A percentile compares a stretch with the other conserved stretches of the same genome.
Conservation (phyloP, 148 eudicot genomes). For the Fagopyrum esculentum region DNA sequence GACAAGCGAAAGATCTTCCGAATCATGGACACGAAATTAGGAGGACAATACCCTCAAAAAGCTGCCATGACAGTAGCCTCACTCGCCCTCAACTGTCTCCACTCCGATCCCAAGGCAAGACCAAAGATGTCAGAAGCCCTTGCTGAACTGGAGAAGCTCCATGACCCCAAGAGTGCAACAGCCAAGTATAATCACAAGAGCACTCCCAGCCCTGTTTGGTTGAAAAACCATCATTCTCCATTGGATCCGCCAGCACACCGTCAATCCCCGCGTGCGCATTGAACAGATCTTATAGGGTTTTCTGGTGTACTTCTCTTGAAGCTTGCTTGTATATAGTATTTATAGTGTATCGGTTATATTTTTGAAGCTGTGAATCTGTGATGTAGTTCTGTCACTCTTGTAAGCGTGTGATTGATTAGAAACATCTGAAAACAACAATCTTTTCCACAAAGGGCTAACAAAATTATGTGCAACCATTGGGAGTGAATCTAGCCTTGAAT, state of each 20-base stretch:
- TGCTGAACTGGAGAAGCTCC: conserved; percentile 62
- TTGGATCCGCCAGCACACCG: conserved; percentile 16
- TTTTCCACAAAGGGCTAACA: no score
- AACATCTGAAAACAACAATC: background rate
- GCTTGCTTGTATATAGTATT: background rate
- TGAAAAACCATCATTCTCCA: conserved; percentile 38
- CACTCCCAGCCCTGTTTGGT: conserved; percentile 22
- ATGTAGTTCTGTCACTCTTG: background rate
- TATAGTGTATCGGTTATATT: background rate
- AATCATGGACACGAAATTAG: conserved; percentile 73
- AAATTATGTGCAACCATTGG: background rate
- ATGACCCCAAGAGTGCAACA: conserved; percentile 32
- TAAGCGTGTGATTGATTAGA: conserved; percentile 1
- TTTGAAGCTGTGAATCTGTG: background rate
- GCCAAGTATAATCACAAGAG: conserved; percentile 24
- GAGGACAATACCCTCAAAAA: conserved; percentile 80
- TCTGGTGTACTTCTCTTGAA: background rate
- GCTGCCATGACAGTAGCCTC: conserved; percentile 58
- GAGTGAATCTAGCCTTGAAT: background rate
- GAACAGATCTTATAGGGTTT: background rate
- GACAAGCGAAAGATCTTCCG: conserved; percentile 62
- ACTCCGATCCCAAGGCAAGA: conserved; percentile 46
- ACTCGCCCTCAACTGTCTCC: conserved; percentile 51
- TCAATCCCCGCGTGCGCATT: conserved; percentile 36
- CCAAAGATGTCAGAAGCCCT: conserved; percentile 71